phyloP scores from a whole-genome alignment of 2,329 filamentous ascomycete genomes.

The Colletotrichum scovillei region DNA sequence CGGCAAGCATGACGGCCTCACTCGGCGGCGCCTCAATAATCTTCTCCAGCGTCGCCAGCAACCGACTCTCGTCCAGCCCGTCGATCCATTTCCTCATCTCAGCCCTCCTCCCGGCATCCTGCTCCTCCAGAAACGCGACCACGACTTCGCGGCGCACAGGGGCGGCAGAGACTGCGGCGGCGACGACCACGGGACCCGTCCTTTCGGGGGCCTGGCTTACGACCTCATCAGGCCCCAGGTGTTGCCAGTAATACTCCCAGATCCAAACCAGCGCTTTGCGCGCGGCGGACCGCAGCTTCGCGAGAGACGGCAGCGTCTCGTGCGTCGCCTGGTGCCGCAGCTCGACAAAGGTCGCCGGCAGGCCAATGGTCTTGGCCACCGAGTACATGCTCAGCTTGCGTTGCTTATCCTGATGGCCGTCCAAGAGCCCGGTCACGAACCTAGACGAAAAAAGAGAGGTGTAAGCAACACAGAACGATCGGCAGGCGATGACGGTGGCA shows the following conservation, averaged over 20 bases:
- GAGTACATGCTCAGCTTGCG: slow-evolving; percentile 80
- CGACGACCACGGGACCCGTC: background rate
- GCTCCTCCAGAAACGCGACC: slow-evolving; percentile 51
- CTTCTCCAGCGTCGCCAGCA: slow-evolving; percentile 52
- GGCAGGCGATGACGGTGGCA: background rate
- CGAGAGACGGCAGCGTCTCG: slow-evolving; percentile 83
- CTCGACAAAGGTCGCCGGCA: slow-evolving; percentile 87
- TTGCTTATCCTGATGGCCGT: slow-evolving; percentile 76
- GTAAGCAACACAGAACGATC: background rate
- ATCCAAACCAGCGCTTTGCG: slow-evolving; percentile 83
- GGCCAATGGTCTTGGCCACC: slow-evolving; percentile 73
- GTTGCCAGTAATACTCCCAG: slow-evolving; percentile 88
- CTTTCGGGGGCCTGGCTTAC: slow-evolving; percentile 36
- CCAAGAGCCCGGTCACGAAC: slow-evolving; percentile 84
- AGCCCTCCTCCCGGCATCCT: slow-evolving; percentile 42
- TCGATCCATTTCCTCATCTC: slow-evolving; percentile 45
- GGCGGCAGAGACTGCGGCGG: background rate
- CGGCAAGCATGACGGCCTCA: slow-evolving; percentile 56
- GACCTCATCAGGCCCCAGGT: slow-evolving; percentile 49
- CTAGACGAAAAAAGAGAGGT: slow-evolving; percentile 48
- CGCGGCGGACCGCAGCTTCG: slow-evolving; percentile 77
- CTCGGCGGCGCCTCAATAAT: slow-evolving; percentile 54
- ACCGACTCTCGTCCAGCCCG: slow-evolving; percentile 48
- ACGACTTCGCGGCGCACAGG: slow-evolving; percentile 49
- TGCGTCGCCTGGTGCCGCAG: slow-evolving; percentile 91